Percentiles rank a stretch among this genome's conserved stretches.
Evolutionary conservation across 352 stramenopile species (phyloP).

Genomic region (Pythium monospermum): DNA sequence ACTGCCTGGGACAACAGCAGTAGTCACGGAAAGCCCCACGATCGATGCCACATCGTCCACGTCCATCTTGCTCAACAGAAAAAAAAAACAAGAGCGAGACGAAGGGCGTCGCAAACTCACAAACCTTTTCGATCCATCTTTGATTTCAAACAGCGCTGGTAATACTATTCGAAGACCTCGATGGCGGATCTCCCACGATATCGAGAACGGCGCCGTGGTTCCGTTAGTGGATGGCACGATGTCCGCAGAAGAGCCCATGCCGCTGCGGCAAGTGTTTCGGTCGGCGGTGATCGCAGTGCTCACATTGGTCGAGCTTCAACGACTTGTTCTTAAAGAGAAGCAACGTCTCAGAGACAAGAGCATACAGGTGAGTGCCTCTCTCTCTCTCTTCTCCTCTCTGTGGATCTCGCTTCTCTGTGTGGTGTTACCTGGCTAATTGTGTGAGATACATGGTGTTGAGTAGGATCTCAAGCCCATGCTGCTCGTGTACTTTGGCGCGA

Average conservation of each 20-base stretch:
- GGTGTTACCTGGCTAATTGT: not conserved
- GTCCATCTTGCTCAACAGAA: not conserved
- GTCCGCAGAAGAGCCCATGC: slow-evolving; percentile 22
- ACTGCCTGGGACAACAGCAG: too few relatives aligned
- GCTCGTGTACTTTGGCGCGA: slow-evolving; percentile 61
- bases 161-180: slow-evolving; percentile 38
- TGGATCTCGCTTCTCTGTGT: not conserved
- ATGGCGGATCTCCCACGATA: slow-evolving; percentile 44
- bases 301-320: slow-evolving; percentile 22
- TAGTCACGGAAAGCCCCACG: too few relatives aligned
- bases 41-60: too few relatives aligned
- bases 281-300: slow-evolving; percentile 30
- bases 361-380: slow-evolving; percentile 5
- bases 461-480: slow-evolving; percentile 65
- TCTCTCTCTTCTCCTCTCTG: too few relatives aligned
- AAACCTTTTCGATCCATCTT: slow-evolving; percentile 30
- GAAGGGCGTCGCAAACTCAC: slow-evolving; percentile 39
- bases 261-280: slow-evolving; percentile 37
- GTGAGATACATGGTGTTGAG: not conserved
- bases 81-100: slow-evolving; percentile 27
- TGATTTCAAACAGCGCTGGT: not conserved
- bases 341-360: slow-evolving; percentile 10
- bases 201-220: slow-evolving; percentile 23
- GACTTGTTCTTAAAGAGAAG: slow-evolving; percentile 30
- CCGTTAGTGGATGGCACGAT: slow-evolving; percentile 22